phyloP scores from a whole-genome alignment of 192 early-diverging fungal species.

The Backusella tarrabulga region DNA sequence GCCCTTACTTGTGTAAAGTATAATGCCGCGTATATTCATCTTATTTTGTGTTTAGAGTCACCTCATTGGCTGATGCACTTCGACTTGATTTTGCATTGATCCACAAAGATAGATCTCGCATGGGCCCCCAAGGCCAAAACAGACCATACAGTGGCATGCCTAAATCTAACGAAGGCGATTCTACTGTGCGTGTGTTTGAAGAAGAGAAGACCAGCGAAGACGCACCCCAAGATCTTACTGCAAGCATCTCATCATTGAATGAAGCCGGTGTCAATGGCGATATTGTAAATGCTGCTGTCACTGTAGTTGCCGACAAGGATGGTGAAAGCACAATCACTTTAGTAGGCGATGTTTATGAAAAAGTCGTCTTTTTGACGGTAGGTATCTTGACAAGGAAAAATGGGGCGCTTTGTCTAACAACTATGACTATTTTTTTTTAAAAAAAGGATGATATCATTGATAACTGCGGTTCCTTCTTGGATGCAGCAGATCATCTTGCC shows the following conservation, averaged over 20 bases:
- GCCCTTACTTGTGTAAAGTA: background rate
- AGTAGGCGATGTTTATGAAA: slow-evolving; percentile 92
- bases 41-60: slow-evolving; percentile 44
- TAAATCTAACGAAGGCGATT: background rate
- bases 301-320: slow-evolving; percentile 32
- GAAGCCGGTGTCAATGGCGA: slow-evolving; percentile 26
- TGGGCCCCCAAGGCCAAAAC: slow-evolving; percentile 31
- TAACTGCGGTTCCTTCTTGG: slow-evolving; percentile 83
- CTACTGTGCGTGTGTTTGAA: slow-evolving; percentile 7
- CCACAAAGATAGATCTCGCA: slow-evolving; percentile 76
- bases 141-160: slow-evolving; percentile 34
- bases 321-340: slow-evolving; percentile 52
- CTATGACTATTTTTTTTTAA: background rate
- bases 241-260: slow-evolving; percentile 29
- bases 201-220: background rate
- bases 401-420: background rate
- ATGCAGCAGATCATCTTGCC: slow-evolving; percentile 88
- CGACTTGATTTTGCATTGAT: slow-evolving; percentile 95
- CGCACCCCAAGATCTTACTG: slow-evolving; percentile 18
- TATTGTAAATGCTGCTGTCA: slow-evolving; percentile 34
- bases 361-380: slow-evolving; percentile 81
- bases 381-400: background rate
- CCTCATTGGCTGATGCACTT: slow-evolving; percentile 91
- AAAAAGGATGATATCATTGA: slow-evolving; percentile 92
- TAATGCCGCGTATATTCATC: background rate